Percentiles rank a stretch among this genome's conserved stretches.
phyloP scores from a whole-genome alignment of 495 filamentous ascomycete species.

The Hypoxylon lenormandii region DNA sequence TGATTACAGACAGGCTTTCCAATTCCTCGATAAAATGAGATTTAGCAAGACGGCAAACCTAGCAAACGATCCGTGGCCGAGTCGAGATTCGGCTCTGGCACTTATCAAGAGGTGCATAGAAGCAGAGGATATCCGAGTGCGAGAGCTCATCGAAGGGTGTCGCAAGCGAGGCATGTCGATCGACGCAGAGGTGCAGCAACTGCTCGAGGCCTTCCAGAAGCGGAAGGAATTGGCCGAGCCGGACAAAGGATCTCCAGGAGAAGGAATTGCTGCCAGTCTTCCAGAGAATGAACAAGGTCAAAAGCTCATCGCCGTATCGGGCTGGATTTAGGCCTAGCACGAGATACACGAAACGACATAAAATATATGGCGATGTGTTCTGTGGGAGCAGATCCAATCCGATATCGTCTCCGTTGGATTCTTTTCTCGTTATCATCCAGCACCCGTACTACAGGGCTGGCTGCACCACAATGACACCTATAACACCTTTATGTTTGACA shows the following conservation, averaged over 20 bases:
- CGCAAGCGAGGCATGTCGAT: conserved; percentile 46
- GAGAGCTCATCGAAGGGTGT: conserved; percentile 56
- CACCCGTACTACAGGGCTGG: too few species aligned
- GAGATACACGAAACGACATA: neutral
- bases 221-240: conserved; percentile 6
- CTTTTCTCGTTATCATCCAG: neutral
- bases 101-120: conserved; percentile 60
- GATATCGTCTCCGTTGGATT: neutral
- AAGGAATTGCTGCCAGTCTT: neutral
- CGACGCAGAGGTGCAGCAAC: conserved; percentile 38
- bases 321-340: conserved; percentile 22
- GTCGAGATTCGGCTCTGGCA: conserved; percentile 49
- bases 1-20: conserved; percentile 68
- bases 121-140: conserved; percentile 59
- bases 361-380: neutral
- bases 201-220: conserved; percentile 23
- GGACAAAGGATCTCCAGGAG: neutral
- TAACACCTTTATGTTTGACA: neutral
- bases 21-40: conserved; percentile 68
- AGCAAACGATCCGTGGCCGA: conserved; percentile 54
- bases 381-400: neutral
- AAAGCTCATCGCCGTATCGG: conserved; percentile 4
- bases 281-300: neutral
- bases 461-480: too few species aligned
- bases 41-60: conserved; percentile 21